Conservation (phyloP, 2,329 filamentous ascomycete species). For the Colletotrichum tamarilloi region DNA sequence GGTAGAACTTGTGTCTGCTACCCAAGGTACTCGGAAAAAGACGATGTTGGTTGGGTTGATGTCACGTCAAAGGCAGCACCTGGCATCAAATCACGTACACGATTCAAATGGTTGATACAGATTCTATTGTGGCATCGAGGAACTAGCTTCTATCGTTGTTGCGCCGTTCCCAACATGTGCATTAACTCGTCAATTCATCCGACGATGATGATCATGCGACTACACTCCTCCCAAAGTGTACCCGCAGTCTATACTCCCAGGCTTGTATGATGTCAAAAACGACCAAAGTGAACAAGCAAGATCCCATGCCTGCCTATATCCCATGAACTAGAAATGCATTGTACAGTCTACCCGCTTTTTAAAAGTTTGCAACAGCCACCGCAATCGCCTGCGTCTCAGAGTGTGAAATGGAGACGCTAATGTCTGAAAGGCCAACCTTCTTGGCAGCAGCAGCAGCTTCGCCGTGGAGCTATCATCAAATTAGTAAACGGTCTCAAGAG, state of each 20-base stretch:
- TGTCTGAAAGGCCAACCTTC: slow-evolving; percentile 85
- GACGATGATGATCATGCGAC: slow-evolving; percentile 22
- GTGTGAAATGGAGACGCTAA: slow-evolving; percentile 96
- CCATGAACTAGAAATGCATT: slow-evolving; percentile 35
- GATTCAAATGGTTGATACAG: slow-evolving; percentile 22
- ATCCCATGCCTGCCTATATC: slow-evolving; percentile 36
- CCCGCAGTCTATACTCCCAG: slow-evolving; percentile 31
- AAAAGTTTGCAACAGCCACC: slow-evolving; percentile 87
- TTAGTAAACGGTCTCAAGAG: slow-evolving; percentile 48
- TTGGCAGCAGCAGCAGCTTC: slow-evolving; percentile 86
- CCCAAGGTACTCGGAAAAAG: no score
- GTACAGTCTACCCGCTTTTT: slow-evolving; percentile 42
- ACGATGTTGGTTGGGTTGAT: background rate
- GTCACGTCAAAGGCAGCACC: background rate
- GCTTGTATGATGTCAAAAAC: slow-evolving; percentile 36
- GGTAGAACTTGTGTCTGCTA: background rate
- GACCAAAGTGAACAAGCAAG: slow-evolving; percentile 33
- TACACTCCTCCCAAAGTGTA: slow-evolving; percentile 37
- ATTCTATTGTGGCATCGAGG: slow-evolving; percentile 35
- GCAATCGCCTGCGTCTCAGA: slow-evolving; percentile 94
- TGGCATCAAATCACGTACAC: background rate
- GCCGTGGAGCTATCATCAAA: slow-evolving; percentile 77
- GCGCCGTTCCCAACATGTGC: slow-evolving; percentile 30
- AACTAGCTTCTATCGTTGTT: slow-evolving; percentile 30
- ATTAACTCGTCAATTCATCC: slow-evolving; percentile 36